Conservation (phyloP, 768 basidiomycete genomes). For the Tricholoma saponaceum region DNA sequence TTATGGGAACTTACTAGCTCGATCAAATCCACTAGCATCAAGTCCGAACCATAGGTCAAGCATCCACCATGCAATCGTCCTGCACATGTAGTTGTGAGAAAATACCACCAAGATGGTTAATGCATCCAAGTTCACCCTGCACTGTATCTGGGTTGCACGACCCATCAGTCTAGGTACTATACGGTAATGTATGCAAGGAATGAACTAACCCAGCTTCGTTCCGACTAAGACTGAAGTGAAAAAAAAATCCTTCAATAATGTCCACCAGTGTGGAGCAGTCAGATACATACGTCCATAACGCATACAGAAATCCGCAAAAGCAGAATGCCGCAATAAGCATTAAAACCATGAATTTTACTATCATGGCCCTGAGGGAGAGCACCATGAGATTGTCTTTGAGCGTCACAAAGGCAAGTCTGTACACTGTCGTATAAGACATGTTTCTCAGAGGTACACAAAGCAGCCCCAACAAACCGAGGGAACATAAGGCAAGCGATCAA, state of each 20-base stretch:
- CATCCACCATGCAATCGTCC: constrained; percentile 90
- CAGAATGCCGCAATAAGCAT: constrained; percentile 88
- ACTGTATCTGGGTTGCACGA: constrained; percentile 21
- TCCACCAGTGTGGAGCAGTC: background rate
- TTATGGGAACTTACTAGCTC: constrained; percentile 54
- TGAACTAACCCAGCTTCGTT: constrained; percentile 50
- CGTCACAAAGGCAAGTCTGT: constrained; percentile 86
- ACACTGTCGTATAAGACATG: background rate
- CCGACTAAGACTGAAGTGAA: constrained; percentile 52
- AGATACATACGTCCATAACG: constrained; percentile 80
- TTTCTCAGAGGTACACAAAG: background rate
- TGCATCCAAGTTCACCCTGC: constrained; percentile 20
- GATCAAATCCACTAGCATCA: constrained; percentile 85
- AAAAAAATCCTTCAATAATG: background rate
- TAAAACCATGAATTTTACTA: constrained; percentile 80
- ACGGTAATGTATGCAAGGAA: constrained; percentile 22
- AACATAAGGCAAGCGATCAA: constrained; percentile 89
- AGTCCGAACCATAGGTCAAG: constrained; percentile 93
- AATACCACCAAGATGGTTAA: background rate
- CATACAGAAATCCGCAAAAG: constrained; percentile 91
- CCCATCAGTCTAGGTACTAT: constrained; percentile 13
- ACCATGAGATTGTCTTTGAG: constrained; percentile 79
- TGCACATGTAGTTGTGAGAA: constrained; percentile 7
- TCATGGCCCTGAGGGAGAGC: constrained; percentile 85
- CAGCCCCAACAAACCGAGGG: constrained; percentile 50